Conservation (phyloP, 192 early-diverging fungal species). For the Backusella macrospora region DNA sequence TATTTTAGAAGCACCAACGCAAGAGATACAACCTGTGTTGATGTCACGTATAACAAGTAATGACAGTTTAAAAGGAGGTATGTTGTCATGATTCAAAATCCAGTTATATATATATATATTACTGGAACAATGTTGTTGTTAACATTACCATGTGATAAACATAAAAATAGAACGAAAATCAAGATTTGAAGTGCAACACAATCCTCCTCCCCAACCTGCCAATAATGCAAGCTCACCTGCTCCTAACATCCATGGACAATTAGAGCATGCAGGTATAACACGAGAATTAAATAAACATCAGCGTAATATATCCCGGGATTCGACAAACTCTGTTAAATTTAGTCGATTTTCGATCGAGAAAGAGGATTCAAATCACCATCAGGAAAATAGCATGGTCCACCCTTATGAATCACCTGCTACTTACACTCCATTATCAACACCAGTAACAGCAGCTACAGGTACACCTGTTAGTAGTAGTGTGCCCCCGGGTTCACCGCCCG, state of each 20-base stretch:
- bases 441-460: background rate
- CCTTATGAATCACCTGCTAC: conserved; percentile 8
- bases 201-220: background rate
- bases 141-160: background rate
- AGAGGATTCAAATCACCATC: background rate
- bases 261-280: background rate
- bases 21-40: background rate
- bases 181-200: conserved; percentile 38
- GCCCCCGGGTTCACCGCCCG: background rate
- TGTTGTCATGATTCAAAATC: background rate
- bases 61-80: conserved; percentile 15
- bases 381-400: background rate
- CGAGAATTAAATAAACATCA: background rate
- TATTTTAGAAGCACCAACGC: background rate
- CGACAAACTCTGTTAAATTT: background rate
- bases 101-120: background rate
- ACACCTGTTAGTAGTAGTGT: background rate
- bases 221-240: background rate
- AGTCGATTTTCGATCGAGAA: conserved; percentile 18
- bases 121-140: background rate
- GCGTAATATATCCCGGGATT: background rate
- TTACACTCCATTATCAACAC: background rate
- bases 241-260: conserved; percentile 17
- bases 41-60: conserved; percentile 18
- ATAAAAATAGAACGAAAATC: conserved; percentile 33